Evolutionary conservation across 2,329 filamentous ascomycete species (phyloP), one percentile per base, ranked within the genome.

Genomic region (Aspergillus latus): DNA sequence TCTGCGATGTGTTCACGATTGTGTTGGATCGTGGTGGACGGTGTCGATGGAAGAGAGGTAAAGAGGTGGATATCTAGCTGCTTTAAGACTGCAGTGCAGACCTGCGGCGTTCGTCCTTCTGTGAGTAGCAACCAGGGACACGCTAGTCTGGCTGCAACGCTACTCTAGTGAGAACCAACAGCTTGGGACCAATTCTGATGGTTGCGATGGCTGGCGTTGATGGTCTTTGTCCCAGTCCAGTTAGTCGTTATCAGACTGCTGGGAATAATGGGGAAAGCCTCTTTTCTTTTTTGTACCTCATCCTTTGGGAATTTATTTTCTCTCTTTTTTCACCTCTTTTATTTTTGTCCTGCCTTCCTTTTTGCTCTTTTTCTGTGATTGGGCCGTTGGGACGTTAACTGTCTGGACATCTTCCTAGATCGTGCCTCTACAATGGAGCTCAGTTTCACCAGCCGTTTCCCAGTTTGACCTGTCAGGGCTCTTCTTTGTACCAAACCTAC

Each of bases 201-300:
- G 21, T 29, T 11, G 59, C 49, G 48, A 44, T 32, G 11, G 37
- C 34, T 15, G 36, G 32, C 21, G 21, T 21, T 21, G 21, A 21
- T 21, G 21, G 58, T 58, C 60, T 64, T 64, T 63, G 61, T 62
- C 58, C 60, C 56, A 58, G 9, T 50, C 6, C 47, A 32, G 62
- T 63, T 63, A 64, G 63, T 5, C 34, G 52, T 34, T 51, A 32
- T 39, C 47, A 26, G 29, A 29, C n/a, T 51, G 36, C 53, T 28
- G 49, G 52, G 56, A 21, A 21, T 21, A 21, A 21, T 21, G 21
- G 21, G 21, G 21, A 34, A 56, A 39, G 51, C 53, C 58, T 49
- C 37, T 28, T 46, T 49, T 54, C 52, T 49, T 39, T 43, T 51
- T 47, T 44, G 53, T 40, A 21, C 50, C 9, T 55, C 49, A 42